Evolutionary conservation across 2,329 filamentous ascomycete species (phyloP).

Genomic region (Paraconiothyrium sp.): DNA sequence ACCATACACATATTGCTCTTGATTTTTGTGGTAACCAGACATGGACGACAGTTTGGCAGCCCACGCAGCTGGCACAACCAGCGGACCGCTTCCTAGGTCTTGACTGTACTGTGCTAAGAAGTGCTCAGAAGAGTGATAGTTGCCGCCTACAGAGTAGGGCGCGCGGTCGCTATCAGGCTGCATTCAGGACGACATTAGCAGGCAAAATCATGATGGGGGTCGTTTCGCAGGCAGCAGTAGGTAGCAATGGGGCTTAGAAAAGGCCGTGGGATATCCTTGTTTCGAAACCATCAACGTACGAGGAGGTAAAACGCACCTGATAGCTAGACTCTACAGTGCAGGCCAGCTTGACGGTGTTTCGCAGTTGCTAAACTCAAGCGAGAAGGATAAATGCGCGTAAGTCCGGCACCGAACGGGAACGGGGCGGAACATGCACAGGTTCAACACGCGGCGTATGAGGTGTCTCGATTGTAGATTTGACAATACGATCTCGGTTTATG

Average conservation of each 20-base stretch:
- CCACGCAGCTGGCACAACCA: constrained; percentile 52
- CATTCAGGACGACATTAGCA: constrained; percentile 33
- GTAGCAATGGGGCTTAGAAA: constrained; percentile 27
- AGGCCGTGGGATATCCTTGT: constrained; percentile 16
- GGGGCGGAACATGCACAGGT: constrained; percentile 30
- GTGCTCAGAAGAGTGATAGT: constrained; percentile 32
- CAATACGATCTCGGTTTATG: constrained; percentile 32
- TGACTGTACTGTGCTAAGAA: constrained; percentile 43
- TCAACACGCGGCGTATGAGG: constrained; percentile 23
- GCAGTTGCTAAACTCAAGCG: constrained; percentile 24
- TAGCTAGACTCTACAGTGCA: constrained; percentile 44
- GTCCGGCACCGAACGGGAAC: constrained; percentile 24
- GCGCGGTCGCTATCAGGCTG: constrained; percentile 46
- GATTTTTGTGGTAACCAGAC: constrained; percentile 82
- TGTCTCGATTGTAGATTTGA: constrained; percentile 30
- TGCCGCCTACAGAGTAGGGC: constrained; percentile 40
- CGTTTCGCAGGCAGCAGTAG: constrained; percentile 40
- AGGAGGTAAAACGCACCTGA: constrained; percentile 45
- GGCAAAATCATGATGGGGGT: constrained; percentile 37
- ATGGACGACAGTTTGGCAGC: constrained; percentile 70
- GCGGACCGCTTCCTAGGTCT: constrained; percentile 59
- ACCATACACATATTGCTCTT: constrained; percentile 83
- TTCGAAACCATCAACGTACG: constrained; percentile 21
- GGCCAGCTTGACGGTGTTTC: constrained; percentile 48
- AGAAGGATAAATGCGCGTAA: constrained; percentile 24